Evolutionary conservation across 2,329 filamentous ascomycete genomes (phyloP), one percentile per base, ranked within the genome.

Genomic region (Graphilbum fragrans): DNA sequence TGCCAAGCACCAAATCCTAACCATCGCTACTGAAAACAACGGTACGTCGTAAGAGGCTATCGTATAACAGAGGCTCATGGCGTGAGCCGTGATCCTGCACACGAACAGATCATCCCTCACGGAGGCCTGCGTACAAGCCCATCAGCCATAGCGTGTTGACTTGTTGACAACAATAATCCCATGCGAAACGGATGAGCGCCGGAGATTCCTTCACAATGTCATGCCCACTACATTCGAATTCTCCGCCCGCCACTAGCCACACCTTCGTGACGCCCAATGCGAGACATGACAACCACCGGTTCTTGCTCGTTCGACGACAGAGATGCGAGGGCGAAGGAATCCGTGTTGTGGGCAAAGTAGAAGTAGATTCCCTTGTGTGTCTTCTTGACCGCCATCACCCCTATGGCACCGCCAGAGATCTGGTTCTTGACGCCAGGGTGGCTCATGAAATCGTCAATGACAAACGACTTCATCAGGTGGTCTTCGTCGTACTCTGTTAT

Each of bases 331-430:
- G 88, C 87, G 65, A 82, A 81, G 2, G 74, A 79, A 57, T 96
- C 90, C 1, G 92, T 98, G 55, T 96, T 98, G 67, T 98, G 92
- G 1, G 83, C 88, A 64, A 94, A 98, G 60, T 90, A 90, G 39
- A 98, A 73, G 55, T 83, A 86, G 49, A 86, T 77, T 2, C 86
- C 87, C 19, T 74, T 69, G 12, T 66, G 68, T 1, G 75, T 81
- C 65, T 87, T 92, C 65, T 96, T 96, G 52, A 95, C 83, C 1
- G 80, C 79, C 66, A 98, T 79, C 44, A 94, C 75, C 2, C 92
- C 92, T 53, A 98, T 93, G 23, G 90, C 88, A 3, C 85, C 86
- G n/a, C 77, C 70, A 11, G 86, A 90, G 41, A 80, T 75, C 52
- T 86, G 92, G 52, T 81, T 70, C 50, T 68, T 72, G 47, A 98